A percentile compares a stretch with the other conserved stretches of the same genome.
Evolutionary conservation across 805 yeast species (phyloP).

Genomic region (Kuraishia borneana): DNA sequence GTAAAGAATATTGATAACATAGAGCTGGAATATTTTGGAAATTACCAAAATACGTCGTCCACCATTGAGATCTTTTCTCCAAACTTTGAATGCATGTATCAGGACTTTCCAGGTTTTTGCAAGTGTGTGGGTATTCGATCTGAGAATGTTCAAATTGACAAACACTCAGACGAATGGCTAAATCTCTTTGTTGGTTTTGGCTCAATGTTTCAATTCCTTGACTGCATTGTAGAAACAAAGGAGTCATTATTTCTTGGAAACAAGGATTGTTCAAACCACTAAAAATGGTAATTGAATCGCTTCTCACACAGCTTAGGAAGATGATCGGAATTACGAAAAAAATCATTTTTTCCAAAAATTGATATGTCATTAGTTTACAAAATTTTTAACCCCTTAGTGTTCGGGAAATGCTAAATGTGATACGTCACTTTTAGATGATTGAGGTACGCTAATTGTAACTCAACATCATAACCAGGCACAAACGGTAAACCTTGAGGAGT

Average conservation of each 20-base stretch:
- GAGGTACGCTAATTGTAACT: background rate
- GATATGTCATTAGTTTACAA: too few relatives aligned
- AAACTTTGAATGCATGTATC: conserved; percentile 27
- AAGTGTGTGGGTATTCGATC: conserved; percentile 20
- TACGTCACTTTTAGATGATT: background rate
- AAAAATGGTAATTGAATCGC: background rate
- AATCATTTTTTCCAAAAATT: too few relatives aligned
- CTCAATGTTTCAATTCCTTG: background rate
- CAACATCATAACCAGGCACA: background rate
- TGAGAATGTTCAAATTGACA: conserved; percentile 44
- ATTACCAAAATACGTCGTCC: conserved; percentile 67
- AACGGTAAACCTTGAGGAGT: background rate
- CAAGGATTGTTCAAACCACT: background rate
- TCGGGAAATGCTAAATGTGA: background rate
- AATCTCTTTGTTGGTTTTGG: background rate
- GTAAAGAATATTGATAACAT: conserved; percentile 41
- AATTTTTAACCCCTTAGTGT: too few relatives aligned
- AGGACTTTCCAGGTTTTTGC: conserved; percentile 12
- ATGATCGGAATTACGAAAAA: too few relatives aligned
- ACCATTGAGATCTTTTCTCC: conserved; percentile 43
- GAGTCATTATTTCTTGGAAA: background rate
- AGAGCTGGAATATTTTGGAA: conserved; percentile 40
- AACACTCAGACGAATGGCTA: conserved; percentile 35
- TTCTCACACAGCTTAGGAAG: too few relatives aligned
- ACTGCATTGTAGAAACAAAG: background rate